Conservation (phyloP, 2,329 filamentous ascomycete genomes). For the Penicillium sp. region DNA sequence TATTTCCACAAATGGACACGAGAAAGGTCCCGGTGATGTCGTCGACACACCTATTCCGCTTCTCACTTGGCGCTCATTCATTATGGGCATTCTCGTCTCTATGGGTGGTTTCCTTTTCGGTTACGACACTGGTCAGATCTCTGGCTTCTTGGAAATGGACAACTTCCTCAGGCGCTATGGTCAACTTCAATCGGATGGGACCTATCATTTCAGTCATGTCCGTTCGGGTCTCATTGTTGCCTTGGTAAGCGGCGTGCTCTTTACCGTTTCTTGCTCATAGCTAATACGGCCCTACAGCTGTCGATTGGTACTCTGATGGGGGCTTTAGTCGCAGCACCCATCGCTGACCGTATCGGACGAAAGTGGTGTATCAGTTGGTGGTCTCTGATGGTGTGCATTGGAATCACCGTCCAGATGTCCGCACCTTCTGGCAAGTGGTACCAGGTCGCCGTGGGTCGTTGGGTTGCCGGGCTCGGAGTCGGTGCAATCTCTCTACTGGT, state of each 20-base stretch:
- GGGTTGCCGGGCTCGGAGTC: conserved; percentile 43
- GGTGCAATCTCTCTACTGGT: conserved; percentile 42
- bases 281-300: conserved; percentile 23
- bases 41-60: conserved; percentile 29
- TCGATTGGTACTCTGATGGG: conserved; percentile 45
- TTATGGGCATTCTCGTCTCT: conserved; percentile 40
- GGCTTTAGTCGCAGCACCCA: conserved; percentile 38
- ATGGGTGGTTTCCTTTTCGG: conserved; percentile 47
- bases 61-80: conserved; percentile 31
- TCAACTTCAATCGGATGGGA: conserved; percentile 25
- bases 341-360: conserved; percentile 43
- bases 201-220: conserved; percentile 39
- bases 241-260: conserved; percentile 27
- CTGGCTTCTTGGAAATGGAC: conserved; percentile 42
- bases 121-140: conserved; percentile 45
- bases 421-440: conserved; percentile 37
- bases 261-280: neutral
- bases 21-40: conserved; percentile 16
- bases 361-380: conserved; percentile 42
- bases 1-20: conserved; percentile 15
- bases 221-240: conserved; percentile 43
- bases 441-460: conserved; percentile 42
- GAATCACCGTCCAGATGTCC: conserved; percentile 44
- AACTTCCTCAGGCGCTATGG: conserved; percentile 41
- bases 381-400: conserved; percentile 38